phyloP scores from a whole-genome alignment of 202 grass and related monocot species.

The Brachypodium distachyon region DNA sequence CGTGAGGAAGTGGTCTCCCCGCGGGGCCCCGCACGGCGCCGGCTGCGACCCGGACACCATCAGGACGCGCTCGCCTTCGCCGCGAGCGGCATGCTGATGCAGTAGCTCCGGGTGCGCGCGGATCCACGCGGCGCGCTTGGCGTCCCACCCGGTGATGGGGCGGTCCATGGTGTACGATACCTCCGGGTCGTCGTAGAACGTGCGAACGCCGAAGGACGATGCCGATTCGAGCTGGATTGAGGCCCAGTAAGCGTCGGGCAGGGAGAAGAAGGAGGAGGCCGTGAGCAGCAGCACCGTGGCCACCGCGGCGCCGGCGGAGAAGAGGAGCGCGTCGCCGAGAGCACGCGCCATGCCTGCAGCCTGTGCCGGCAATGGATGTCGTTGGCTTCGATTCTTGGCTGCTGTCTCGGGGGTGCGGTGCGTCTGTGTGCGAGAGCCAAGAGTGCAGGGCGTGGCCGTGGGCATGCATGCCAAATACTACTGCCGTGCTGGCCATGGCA shows the following conservation, averaged over 20 bases:
- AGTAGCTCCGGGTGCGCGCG: conserved; percentile 36
- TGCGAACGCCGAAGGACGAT: background rate
- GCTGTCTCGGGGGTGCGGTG: background rate
- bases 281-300: conserved; percentile 36
- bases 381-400: too few species aligned
- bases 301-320: conserved; percentile 40
- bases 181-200: conserved; percentile 78
- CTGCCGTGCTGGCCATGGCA: background rate
- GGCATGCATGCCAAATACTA: background rate
- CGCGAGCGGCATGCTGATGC: background rate
- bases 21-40: conserved; percentile 40
- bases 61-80: conserved; percentile 33
- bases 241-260: background rate
- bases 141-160: conserved; percentile 55
- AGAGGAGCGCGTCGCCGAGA: conserved; percentile 45
- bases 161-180: conserved; percentile 58
- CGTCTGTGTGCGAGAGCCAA: too few species aligned
- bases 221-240: too few species aligned
- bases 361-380: conserved; percentile 8
- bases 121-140: conserved; percentile 57
- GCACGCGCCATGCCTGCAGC: conserved; percentile 3
- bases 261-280: conserved; percentile 38
- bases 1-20: conserved; percentile 61
- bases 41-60: conserved; percentile 88
- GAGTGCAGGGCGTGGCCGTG: too few species aligned